These are phyloP conservation scores for Globisporangium abappressorium DNA, from an alignment of 352 stramenopile genomes.

Conservation along the genomic window DNA sequence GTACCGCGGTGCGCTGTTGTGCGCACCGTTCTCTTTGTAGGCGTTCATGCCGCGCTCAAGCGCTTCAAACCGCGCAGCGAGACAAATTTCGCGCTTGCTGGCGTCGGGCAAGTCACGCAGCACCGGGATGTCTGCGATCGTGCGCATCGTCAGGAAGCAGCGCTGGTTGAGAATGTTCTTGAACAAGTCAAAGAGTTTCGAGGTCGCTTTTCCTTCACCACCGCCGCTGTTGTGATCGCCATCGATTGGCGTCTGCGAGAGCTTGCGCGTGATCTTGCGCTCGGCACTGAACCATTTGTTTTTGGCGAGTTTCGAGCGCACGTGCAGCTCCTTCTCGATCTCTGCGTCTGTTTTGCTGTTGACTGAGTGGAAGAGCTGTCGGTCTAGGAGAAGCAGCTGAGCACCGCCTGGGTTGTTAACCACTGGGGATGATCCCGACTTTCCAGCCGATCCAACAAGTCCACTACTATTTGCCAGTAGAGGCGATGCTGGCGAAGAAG, in stretches of 20 bases:
- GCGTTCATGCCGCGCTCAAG: conserved; percentile 44
- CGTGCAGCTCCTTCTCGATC: conserved; percentile 36
- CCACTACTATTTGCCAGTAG: neutral
- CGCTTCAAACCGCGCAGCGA: conserved; percentile 55
- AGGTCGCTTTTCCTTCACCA: conserved; percentile 21
- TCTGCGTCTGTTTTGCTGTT: conserved; percentile 49
- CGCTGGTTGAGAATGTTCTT: conserved; percentile 70
- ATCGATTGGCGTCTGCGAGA: conserved; percentile 3
- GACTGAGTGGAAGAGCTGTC: conserved; percentile 30
- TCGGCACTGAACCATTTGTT: conserved; percentile 53
- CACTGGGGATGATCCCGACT: no score
- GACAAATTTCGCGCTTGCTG: conserved; percentile 38
- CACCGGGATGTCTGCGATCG: conserved; percentile 47
- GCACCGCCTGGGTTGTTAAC: neutral
- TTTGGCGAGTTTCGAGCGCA: conserved; percentile 31
- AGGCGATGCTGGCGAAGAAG: neutral
- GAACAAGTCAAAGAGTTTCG: conserved; percentile 62
- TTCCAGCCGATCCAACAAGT: neutral
- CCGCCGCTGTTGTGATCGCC: neutral
- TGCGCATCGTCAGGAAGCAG: conserved; percentile 53
- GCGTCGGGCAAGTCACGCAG: conserved; percentile 37
- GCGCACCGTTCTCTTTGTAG: conserved; percentile 37
- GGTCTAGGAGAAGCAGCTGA: conserved; percentile 45
- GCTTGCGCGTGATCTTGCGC: conserved; percentile 24
- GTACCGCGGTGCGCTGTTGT: conserved; percentile 26